These are phyloP conservation scores for Astragalus glycyphyllos DNA, from an alignment of 306 rosid species.

Conservation along the genomic window DNA sequence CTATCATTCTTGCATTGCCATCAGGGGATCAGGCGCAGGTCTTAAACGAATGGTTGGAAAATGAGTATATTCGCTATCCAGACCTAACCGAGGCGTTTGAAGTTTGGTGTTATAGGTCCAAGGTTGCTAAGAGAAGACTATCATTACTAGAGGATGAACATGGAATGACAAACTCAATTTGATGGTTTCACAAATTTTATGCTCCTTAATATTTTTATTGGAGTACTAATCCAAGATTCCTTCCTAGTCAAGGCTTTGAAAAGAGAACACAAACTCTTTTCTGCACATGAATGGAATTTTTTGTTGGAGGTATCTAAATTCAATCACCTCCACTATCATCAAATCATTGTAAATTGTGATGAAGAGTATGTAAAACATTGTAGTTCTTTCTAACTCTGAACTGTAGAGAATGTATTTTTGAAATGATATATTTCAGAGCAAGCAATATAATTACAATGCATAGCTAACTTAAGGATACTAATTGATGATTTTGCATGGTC, in stretches of 20 bases:
- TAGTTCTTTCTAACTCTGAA: constrained; percentile 49
- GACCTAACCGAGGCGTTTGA: constrained; percentile 92
- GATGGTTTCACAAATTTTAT: constrained; percentile 36
- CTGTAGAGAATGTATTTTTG: constrained; percentile 39
- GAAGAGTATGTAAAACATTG: constrained; percentile 42
- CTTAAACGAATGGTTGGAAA: constrained; percentile 75
- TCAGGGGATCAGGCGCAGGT: constrained; percentile 86
- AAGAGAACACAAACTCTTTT: constrained; percentile 26
- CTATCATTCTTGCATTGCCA: constrained; percentile 83
- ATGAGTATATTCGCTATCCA: constrained; percentile 67
- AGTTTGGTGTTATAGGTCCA: constrained; percentile 89
- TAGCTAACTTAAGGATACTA: neutral
- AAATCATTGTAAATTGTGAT: constrained; percentile 36
- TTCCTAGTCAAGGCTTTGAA: constrained; percentile 38
- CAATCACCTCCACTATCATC: constrained; percentile 34
- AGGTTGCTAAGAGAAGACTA: constrained; percentile 82
- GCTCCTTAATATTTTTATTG: constrained; percentile 17
- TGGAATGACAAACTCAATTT: constrained; percentile 51
- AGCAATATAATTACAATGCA: constrained; percentile 38
- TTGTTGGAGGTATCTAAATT: constrained; percentile 38
- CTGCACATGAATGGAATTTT: constrained; percentile 34
- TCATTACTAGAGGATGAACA: constrained; percentile 60
- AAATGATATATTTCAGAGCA: constrained; percentile 36
- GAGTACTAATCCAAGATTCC: constrained; percentile 28
- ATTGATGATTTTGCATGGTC: constrained; percentile 16